phyloP scores from a whole-genome alignment of 1,139 yeast genomes.

The Yamadazyma oceani region DNA sequence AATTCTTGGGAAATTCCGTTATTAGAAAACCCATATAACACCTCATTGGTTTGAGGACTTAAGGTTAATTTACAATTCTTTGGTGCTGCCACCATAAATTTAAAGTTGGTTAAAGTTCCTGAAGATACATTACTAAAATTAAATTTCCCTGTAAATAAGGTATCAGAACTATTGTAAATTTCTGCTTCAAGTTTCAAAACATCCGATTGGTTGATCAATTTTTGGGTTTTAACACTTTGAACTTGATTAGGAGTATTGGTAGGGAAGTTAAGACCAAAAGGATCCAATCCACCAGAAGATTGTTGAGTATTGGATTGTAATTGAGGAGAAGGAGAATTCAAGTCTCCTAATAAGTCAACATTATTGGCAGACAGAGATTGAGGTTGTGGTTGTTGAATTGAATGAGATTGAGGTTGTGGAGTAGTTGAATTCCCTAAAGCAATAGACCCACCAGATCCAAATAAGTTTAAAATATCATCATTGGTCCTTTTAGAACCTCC shows the following conservation, averaged over 20 bases:
- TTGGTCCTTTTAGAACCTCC: conserved; percentile 17
- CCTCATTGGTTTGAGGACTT: conserved; percentile 66
- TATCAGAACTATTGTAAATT: conserved; percentile 13
- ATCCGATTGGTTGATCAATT: conserved; percentile 45
- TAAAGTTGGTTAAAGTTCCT: conserved; percentile 41
- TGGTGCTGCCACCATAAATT: conserved; percentile 82
- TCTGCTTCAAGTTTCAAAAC: conserved; percentile 53
- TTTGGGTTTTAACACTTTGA: conserved; percentile 18
- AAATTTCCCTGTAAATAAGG: conserved; percentile 41
- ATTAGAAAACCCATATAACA: conserved; percentile 48
- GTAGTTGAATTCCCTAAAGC: conserved; percentile 22
- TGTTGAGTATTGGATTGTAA: conserved; percentile 40
- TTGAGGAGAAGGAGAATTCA: conserved; percentile 49
- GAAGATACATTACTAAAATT: conserved; percentile 43
- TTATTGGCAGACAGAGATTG: conserved; percentile 16
- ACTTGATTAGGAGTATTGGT: conserved; percentile 36
- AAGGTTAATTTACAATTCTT: conserved; percentile 64
- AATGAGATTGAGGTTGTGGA: conserved; percentile 10
- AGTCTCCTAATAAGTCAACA: conserved; percentile 45
- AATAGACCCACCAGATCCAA: conserved; percentile 49
- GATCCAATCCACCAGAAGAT: conserved; percentile 35
- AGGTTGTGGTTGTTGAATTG: conserved; percentile 15
- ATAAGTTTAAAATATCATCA: conserved; percentile 39
- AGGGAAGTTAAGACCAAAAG: conserved; percentile 52
- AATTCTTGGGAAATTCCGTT: conserved; percentile 63